Evolutionary conservation across 371 early-diverging fungal genomes (phyloP), one percentile per base, ranked within the genome.

Genomic region (Mucor mucedo): DNA sequence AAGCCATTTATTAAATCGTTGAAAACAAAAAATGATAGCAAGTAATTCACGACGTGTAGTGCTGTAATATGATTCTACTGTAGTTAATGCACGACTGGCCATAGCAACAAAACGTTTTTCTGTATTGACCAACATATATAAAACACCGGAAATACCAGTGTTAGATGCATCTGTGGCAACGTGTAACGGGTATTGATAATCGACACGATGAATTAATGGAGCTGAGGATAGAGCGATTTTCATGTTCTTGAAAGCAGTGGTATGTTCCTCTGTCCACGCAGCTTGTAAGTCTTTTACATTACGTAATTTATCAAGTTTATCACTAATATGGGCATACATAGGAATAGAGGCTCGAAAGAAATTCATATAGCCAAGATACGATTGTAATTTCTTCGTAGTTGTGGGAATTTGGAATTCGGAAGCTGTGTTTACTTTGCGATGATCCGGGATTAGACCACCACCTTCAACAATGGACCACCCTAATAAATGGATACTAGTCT

Each of bases 341-440:
- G 64, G 67, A 28, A 67, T 65, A 41, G 52, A 55, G 8, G 49
- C 57, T 8, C 68, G 53, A 53, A 72, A 76, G 59, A 44, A 72
- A 21, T 66, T 70, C 52, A 70, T 58, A n/a, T 53, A 58, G 0
- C 68, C 70, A 28, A 67, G 16, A 28, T 60, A 70, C 10, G 56
- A 48, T n/a, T 58, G 45, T 3, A 66, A n/a, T n/a, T 55, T 27
- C 28, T 45, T 61, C 14, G 60, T 60, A 14, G 57, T 59, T 21
- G 28, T 30, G 16, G 70, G 66, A 3, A 33, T 29, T 14, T 10
- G 35, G 39, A 55, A 54, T 16, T 10, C 8, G 2, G 21, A 21
- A 2, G 47, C 62, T 10, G n/a, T 61, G 10, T 7, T 16, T 10
- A 44, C 49, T 45, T 53, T 61, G 11, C 62, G 29, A 54, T 29